These are phyloP conservation scores for Lepidium aucheri DNA, from an alignment of 345 rosid genomes.

Conservation along the genomic window DNA sequence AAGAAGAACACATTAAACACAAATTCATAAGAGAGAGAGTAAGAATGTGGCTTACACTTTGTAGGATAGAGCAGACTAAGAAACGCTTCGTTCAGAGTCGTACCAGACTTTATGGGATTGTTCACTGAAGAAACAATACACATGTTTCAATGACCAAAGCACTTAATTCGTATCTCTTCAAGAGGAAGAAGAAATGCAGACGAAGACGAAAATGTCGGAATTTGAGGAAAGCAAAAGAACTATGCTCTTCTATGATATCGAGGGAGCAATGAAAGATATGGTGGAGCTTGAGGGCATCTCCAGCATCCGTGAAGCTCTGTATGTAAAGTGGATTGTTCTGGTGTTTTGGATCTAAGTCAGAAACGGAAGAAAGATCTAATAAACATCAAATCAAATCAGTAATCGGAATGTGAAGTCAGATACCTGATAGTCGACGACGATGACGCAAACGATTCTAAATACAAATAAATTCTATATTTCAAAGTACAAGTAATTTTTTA, in stretches of 20 bases:
- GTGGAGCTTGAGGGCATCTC: constrained; percentile 90
- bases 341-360: constrained; percentile 1
- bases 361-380: not conserved
- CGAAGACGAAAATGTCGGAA: not conserved
- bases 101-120: constrained; percentile 82
- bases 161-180: not conserved
- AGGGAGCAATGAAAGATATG: constrained; percentile 96
- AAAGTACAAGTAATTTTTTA: no score
- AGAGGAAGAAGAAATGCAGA: not conserved
- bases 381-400: no score
- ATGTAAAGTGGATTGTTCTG: constrained; percentile 95
- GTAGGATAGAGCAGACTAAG: constrained; percentile 87
- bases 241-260: constrained; percentile 90
- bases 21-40: not conserved
- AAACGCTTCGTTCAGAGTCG: constrained; percentile 76
- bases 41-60: constrained; percentile 57
- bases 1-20: not conserved
- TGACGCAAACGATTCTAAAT: constrained; percentile 85
- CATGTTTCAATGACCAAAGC: not conserved
- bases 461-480: no score
- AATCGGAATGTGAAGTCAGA: not conserved
- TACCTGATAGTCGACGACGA: constrained; percentile 97
- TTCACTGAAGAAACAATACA: constrained; percentile 46
- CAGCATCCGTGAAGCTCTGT: constrained; percentile 94
- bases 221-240: constrained; percentile 19